Base-by-base conservation (phyloP, 2,329 filamentous ascomycete species). In the Alternaria hordeiaustralica region DNA sequence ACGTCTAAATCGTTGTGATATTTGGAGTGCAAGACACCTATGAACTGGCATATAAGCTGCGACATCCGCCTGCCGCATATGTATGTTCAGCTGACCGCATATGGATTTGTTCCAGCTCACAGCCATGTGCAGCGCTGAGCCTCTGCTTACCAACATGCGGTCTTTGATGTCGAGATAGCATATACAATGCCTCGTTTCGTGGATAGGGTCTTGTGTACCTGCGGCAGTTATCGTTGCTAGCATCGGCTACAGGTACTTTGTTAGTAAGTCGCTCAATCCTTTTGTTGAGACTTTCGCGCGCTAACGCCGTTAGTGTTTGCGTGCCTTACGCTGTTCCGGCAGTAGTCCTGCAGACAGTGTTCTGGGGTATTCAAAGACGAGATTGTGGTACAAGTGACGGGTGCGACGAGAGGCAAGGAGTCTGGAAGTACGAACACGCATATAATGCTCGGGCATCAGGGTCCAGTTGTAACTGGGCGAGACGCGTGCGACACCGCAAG, bases 301-400 rank as follows among this genome's bases (percentile, higher is more conserved):
- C 64, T 60, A 57, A 63, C 41, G 25, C 20, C 26, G 36, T 45
- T 63, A 73, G 70, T 74, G 44, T 73, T 83, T 63, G 79, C 80
- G 26, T 77, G 69, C 54, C 71, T 76, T 12, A 70, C 78, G 23
- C 71, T 79, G 51, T 61, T 78, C 81, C 75, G 43, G 71, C 69
- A 25, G 33, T 69, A 15, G 64, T 84, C 4, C 61, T 87, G 86
- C 77, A 85, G 86, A 76, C 85, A 87, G 80, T 87, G 86, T 72
- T 86, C 85, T 0, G 86, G 87, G 72, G 87, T 86, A 67, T 89
- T 90, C 62, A 71, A 70, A 9, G 66, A 73, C 26, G 57, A 63
- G 2, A 66, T 71, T 10, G 63, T 69, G 26, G 70, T 74, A 55
- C 71, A 71, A 60, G 49, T 73, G 12, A 72, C 65, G 9, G 66